phyloP scores from a whole-genome alignment of 495 filamentous ascomycete genomes.

The Annulohypoxylon nitens region DNA sequence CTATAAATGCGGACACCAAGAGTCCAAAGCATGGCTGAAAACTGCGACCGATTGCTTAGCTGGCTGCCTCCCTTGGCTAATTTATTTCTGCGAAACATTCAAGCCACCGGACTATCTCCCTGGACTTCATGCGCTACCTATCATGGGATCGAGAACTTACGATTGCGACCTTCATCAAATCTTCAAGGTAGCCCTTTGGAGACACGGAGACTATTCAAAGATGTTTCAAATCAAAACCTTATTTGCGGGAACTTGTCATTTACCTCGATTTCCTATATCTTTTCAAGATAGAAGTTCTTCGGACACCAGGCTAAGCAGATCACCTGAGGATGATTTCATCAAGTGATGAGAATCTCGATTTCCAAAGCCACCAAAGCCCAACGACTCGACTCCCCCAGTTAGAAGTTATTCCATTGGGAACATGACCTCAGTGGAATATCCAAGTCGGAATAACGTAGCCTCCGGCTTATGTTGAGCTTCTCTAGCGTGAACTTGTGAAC shows the following conservation, averaged over 20 bases:
- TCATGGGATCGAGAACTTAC: conserved; percentile 4
- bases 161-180: background rate
- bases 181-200: background rate
- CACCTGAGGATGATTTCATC: conserved; percentile 5
- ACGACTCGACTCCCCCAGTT: background rate
- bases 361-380: background rate
- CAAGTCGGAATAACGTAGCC: background rate
- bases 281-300: background rate
- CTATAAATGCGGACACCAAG: conserved; percentile 7
- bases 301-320: background rate
- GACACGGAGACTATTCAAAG: background rate
- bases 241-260: background rate
- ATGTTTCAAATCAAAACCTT: background rate
- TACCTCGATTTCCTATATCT: conserved; percentile 1
- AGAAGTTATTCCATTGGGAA: background rate
- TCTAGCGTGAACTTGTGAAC: background rate
- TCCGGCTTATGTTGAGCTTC: background rate
- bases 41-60: conserved; percentile 1
- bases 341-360: background rate
- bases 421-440: background rate
- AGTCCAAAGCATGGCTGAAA: background rate
- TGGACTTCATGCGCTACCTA: conserved; percentile 2
- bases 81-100: background rate
- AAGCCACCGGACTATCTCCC: background rate
- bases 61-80: conserved; percentile 7